phyloP scores from a whole-genome alignment of 148 eudicot species.

The Chenopodium quinoa region DNA sequence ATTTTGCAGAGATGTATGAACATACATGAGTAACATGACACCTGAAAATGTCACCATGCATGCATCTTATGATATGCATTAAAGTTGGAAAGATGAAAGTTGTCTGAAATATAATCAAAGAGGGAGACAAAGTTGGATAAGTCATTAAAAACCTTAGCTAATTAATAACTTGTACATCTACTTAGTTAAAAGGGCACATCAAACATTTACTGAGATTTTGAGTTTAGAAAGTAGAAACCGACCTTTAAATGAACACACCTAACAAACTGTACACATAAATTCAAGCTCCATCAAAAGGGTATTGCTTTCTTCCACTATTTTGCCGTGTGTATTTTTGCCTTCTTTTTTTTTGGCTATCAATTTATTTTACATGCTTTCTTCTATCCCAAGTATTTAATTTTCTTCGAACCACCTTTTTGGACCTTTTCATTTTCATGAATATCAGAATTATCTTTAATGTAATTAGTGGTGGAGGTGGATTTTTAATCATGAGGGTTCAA shows the following conservation, averaged over 20 bases:
- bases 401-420: not conserved
- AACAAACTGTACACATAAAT: slow-evolving; percentile 25
- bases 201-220: slow-evolving; percentile 16
- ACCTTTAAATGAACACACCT: slow-evolving; percentile 32
- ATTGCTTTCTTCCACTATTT: not conserved
- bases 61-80: not conserved
- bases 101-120: not conserved
- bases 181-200: slow-evolving; percentile 19
- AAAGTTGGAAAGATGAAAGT: not conserved
- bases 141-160: not conserved
- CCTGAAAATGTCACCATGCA: not conserved
- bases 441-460: not conserved
- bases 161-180: not conserved
- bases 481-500: no score
- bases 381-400: not conserved
- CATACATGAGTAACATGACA: not conserved
- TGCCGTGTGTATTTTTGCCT: not conserved
- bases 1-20: no score
- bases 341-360: not conserved
- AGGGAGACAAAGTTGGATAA: slow-evolving; percentile 2
- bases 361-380: not conserved
- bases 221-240: slow-evolving; percentile 30
- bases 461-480: no score
- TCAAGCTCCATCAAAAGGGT: slow-evolving; percentile 2
- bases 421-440: not conserved